Conservation (phyloP, 2,329 filamentous ascomycete genomes). For the Fusarium circinatum region DNA sequence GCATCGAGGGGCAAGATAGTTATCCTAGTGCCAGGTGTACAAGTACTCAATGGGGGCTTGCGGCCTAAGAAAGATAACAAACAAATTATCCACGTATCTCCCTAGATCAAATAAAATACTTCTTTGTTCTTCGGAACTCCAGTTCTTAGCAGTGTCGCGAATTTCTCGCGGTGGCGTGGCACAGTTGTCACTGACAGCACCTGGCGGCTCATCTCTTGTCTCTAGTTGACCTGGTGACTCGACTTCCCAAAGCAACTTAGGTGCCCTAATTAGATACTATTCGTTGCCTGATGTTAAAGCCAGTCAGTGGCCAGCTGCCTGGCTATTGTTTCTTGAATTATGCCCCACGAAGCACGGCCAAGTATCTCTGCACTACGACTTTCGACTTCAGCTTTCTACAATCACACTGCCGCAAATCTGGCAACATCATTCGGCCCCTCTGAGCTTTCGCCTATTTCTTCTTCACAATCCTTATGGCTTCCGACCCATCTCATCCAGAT, state of each 20-base stretch:
- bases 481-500: neutral
- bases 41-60: constrained; percentile 1
- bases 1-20: constrained; percentile 24
- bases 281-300: neutral
- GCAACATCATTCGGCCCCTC: neutral
- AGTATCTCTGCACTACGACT: neutral
- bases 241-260: neutral
- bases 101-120: constrained; percentile 1
- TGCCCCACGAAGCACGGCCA: neutral
- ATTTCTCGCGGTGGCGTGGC: neutral
- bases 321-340: neutral
- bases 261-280: neutral
- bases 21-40: constrained; percentile 27
- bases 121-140: neutral
- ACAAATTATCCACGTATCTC: neutral
- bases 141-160: neutral
- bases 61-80: neutral
- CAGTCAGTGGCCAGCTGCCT: neutral
- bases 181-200: constrained; percentile 6
- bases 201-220: neutral
- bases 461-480: constrained; percentile 4
- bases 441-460: neutral
- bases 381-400: neutral
- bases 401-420: neutral
- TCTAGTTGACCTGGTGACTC: neutral